phyloP scores from a whole-genome alignment of 1,139 yeast species.

The Protomyces arabidopsidicola region DNA sequence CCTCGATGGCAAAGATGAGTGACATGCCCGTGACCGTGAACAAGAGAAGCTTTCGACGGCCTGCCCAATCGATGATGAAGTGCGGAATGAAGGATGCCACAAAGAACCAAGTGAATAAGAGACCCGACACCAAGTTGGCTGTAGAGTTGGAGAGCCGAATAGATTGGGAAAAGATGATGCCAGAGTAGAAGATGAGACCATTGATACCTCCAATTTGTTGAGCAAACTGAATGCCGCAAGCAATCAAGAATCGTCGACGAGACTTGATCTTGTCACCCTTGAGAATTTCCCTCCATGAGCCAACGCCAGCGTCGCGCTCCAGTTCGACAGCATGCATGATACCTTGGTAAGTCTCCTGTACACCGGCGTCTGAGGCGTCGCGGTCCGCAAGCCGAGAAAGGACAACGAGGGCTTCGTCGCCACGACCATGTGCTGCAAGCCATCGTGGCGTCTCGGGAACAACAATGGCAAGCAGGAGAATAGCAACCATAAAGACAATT shows the following conservation, averaged over 20 bases:
- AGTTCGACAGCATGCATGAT: slow-evolving; percentile 76
- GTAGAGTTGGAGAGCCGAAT: slow-evolving; percentile 79
- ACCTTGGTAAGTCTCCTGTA: slow-evolving; percentile 55
- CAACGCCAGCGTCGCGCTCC: slow-evolving; percentile 68
- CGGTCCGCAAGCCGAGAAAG: slow-evolving; percentile 46
- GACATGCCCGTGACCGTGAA: slow-evolving; percentile 81
- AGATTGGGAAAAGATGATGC: slow-evolving; percentile 49
- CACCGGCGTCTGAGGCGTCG: slow-evolving; percentile 26
- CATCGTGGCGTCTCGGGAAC: slow-evolving; percentile 54
- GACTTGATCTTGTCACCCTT: slow-evolving; percentile 48
- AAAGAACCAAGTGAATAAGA: slow-evolving; percentile 71
- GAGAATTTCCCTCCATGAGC: slow-evolving; percentile 64
- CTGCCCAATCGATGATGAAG: slow-evolving; percentile 87
- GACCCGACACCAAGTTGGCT: slow-evolving; percentile 90
- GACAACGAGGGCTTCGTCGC: slow-evolving; percentile 50
- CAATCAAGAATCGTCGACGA: slow-evolving; percentile 74
- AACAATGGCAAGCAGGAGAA: slow-evolving; percentile 33
- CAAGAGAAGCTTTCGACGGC: slow-evolving; percentile 73
- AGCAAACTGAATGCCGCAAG: slow-evolving; percentile 84
- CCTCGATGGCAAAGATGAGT: slow-evolving; percentile 37
- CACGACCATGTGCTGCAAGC: slow-evolving; percentile 44
- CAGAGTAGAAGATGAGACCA: slow-evolving; percentile 49
- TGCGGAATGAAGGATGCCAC: slow-evolving; percentile 80
- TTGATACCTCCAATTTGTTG: slow-evolving; percentile 93
- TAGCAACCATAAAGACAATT: slow-evolving; percentile 36